These are phyloP conservation scores for Schoenoplectus triqueter DNA, from an alignment of 202 grass and related monocot species.

Conservation along the genomic window DNA sequence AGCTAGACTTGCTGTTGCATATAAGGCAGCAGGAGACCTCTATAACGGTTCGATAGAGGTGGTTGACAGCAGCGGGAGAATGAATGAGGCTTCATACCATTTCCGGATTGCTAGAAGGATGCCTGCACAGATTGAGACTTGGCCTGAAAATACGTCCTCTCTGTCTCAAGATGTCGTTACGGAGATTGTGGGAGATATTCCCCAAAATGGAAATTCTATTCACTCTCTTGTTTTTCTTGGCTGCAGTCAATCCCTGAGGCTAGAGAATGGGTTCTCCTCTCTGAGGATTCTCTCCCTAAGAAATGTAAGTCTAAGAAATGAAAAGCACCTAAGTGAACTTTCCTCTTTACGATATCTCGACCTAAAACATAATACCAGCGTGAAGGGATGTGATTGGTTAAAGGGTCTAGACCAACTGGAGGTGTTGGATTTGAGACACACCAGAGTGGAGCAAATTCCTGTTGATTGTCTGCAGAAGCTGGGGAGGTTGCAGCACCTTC, in stretches of 20 bases:
- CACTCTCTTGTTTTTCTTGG: background rate
- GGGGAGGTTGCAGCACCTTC: background rate
- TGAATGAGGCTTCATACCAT: background rate
- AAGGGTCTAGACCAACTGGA: background rate
- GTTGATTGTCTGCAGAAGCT: background rate
- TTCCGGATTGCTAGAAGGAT: background rate
- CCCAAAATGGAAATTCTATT: background rate
- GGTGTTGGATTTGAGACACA: slow-evolving; percentile 2
- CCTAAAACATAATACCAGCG: background rate
- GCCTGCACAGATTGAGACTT: background rate
- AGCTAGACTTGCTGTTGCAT: background rate
- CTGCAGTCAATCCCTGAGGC: background rate
- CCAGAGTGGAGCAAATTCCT: background rate
- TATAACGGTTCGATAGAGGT: background rate
- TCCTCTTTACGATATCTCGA: background rate
- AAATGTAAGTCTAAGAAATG: background rate
- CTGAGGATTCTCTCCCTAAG: background rate
- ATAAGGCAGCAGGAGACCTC: background rate
- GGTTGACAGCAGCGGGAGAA: background rate
- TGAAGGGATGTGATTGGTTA: background rate
- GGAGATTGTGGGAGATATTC: background rate
- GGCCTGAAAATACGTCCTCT: background rate
- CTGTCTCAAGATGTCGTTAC: background rate
- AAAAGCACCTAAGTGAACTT: background rate
- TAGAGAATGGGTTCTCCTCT: background rate